Evolutionary conservation across 1,284 basidiomycete species (phyloP), one percentile per base, ranked within the genome.

Genomic region (Anthracocystis walkeri): DNA sequence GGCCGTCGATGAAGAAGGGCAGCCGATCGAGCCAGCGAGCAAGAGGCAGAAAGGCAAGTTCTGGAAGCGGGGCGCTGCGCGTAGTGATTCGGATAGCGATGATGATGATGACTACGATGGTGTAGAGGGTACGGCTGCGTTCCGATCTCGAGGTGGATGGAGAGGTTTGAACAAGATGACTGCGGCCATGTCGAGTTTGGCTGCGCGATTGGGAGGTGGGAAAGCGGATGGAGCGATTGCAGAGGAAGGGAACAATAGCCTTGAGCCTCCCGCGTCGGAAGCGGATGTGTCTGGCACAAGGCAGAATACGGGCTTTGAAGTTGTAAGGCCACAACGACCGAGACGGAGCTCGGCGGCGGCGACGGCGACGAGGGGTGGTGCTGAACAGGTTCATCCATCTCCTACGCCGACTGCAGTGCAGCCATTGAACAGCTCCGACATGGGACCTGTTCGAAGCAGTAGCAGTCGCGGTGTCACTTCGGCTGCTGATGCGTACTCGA

Each of bases 121-220:
- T 12, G 72, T 18, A 12, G 46, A 61, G 11, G 64, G 52, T 8
- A 21, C 35, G 12, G 60, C 50, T 16, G 50, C 60, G 12, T 68
- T 64, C 58, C 45, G 60, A 23, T 62, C 64, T 18, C 68, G 66
- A 5, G 76, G 76, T 12, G 63, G 67, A 8, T 81, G 79, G 79
- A 59, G 61, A n/a, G 79, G 79, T 8, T 46, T 78, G 38, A 77
- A 66, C 48, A 78, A 76, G 76, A 81, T 81, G 76, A 63, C 54
- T 20, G 76, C 73, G 0, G 78, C 78, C 31, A 65, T 81, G 57
- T 61, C 50, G 40, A 64, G 57, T 16, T 33, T 79, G 25, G 54
- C 58, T 23, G 56, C 58, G 16, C 65, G 62, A 6, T 42, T 76
- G 33, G 74, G 70, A 31, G 57, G 42, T 23, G 59, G 64, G 12